Evolutionary conservation across 2,329 filamentous ascomycete species (phyloP).

Genomic region (Fusarium sp.): DNA sequence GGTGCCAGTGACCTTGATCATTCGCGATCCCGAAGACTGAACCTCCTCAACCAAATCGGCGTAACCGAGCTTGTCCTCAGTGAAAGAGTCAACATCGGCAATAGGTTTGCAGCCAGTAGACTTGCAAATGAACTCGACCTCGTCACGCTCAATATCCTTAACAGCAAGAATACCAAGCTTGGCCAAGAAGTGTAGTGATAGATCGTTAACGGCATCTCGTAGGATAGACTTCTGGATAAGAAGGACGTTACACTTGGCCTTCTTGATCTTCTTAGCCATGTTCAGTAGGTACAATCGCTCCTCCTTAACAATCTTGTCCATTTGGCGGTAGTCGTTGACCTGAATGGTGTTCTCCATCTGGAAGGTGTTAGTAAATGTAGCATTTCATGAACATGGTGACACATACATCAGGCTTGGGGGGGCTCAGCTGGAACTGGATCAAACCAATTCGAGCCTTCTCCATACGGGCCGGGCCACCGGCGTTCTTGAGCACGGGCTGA

Average conservation of each 20-base stretch:
- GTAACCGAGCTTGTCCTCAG: conserved; percentile 95
- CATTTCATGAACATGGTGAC: background rate
- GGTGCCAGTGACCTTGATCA: conserved; percentile 95
- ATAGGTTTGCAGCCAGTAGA: conserved; percentile 99
- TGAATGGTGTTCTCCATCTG: conserved; percentile 99
- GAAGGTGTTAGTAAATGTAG: conserved; percentile 37
- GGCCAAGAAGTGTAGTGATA: conserved; percentile 96
- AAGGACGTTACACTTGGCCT: conserved; percentile 98
- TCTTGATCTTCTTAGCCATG: conserved; percentile 99
- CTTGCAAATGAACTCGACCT: conserved; percentile 99
- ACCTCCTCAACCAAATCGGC: conserved; percentile 96
- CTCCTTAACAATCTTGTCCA: conserved; percentile 99
- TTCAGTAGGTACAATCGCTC: conserved; percentile 98
- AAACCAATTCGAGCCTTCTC: conserved; percentile 98
- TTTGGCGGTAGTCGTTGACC: conserved; percentile 99
- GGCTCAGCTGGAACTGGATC: conserved; percentile 98
- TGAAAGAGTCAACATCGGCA: conserved; percentile 97
- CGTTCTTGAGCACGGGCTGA: conserved; percentile 93
- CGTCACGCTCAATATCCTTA: conserved; percentile 98
- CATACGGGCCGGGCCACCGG: conserved; percentile 89
- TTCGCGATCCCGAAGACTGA: conserved; percentile 86
- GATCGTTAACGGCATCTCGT: conserved; percentile 96
- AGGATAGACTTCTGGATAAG: conserved; percentile 99
- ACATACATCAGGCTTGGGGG: conserved; percentile 93
- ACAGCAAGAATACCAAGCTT: conserved; percentile 95